These are phyloP conservation scores for Kluyveromyces lactis DNA, from an alignment of 805 yeast species.

Conservation along the genomic window DNA sequence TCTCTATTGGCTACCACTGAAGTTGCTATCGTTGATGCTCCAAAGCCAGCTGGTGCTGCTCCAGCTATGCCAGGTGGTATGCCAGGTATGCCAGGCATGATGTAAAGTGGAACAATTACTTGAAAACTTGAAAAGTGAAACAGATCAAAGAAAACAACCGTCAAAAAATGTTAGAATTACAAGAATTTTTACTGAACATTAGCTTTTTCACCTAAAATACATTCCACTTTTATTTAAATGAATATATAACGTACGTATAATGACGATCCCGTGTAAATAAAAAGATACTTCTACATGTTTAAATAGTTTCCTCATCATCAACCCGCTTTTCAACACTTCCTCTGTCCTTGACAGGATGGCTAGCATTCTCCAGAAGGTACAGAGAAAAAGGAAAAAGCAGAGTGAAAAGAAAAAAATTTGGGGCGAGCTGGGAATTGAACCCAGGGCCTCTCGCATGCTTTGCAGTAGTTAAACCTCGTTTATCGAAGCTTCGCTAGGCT, in stretches of 20 bases:
- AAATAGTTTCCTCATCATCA: background rate
- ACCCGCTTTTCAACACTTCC: no score
- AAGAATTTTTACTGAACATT: background rate
- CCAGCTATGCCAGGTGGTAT: slow-evolving; percentile 43
- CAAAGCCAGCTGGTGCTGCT: slow-evolving; percentile 54
- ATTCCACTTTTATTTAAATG: background rate
- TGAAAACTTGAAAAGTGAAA: background rate
- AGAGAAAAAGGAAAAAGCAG: background rate
- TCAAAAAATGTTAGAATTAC: background rate
- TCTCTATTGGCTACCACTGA: slow-evolving; percentile 96
- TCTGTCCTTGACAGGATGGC: no score
- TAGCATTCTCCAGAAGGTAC: no score
- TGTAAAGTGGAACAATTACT: slow-evolving; percentile 4
- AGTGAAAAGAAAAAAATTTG: slow-evolving; percentile 5
- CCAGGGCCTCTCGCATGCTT: slow-evolving; percentile 47
- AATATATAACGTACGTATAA: slow-evolving; percentile 1
- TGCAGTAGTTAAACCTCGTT: slow-evolving; percentile 5
- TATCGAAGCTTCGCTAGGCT: slow-evolving; percentile 6
- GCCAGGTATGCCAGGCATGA: slow-evolving; percentile 64
- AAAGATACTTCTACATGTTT: background rate
- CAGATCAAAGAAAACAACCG: background rate
- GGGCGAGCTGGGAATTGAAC: slow-evolving; percentile 45
- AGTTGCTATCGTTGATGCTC: slow-evolving; percentile 95
- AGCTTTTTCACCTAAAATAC: no score
- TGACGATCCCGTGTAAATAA: slow-evolving; percentile 5